Percentiles rank a stretch among this genome's conserved stretches.
Conservation (phyloP, 495 filamentous ascomycete species). For the Astrocystis sublimbata region DNA sequence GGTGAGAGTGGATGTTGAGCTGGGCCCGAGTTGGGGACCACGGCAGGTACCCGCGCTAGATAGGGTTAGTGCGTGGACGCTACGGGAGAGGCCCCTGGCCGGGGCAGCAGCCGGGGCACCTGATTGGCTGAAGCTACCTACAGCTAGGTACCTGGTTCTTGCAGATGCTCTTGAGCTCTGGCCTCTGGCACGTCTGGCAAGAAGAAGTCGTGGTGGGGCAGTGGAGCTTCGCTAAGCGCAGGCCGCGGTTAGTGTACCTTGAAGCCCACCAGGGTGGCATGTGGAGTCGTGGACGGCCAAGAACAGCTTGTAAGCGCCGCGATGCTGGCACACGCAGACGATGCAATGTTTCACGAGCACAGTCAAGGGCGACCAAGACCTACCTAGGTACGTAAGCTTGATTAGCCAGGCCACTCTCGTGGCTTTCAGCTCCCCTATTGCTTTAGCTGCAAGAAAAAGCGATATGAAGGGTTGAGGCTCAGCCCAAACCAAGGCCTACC, state of each 20-base stretch:
- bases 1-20: not conserved
- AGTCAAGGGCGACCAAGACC: not conserved
- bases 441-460: not conserved
- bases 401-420: not conserved
- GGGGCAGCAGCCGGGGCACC: slow-evolving; percentile 21
- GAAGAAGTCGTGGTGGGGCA: slow-evolving; percentile 29
- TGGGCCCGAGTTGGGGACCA: too few species aligned
- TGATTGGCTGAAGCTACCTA: slow-evolving; percentile 29
- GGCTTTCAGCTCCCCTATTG: not conserved
- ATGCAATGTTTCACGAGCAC: slow-evolving; percentile 7
- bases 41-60: slow-evolving; percentile 6
- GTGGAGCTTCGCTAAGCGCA: slow-evolving; percentile 30
- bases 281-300: too few species aligned
- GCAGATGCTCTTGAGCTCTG: too few species aligned
- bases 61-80: slow-evolving; percentile 10
- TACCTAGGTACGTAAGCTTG: not conserved
- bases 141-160: too few species aligned
- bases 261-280: too few species aligned
- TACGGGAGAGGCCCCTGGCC: slow-evolving; percentile 6
- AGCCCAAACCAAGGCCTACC: too few species aligned
- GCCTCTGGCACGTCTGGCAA: too few species aligned
- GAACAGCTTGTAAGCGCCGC: slow-evolving; percentile 9
- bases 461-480: slow-evolving; percentile 28
- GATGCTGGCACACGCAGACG: slow-evolving; percentile 1
- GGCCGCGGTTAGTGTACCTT: slow-evolving; percentile 25